Base-by-base conservation (phyloP, 805 yeast species). In the Candida ficus region DNA sequence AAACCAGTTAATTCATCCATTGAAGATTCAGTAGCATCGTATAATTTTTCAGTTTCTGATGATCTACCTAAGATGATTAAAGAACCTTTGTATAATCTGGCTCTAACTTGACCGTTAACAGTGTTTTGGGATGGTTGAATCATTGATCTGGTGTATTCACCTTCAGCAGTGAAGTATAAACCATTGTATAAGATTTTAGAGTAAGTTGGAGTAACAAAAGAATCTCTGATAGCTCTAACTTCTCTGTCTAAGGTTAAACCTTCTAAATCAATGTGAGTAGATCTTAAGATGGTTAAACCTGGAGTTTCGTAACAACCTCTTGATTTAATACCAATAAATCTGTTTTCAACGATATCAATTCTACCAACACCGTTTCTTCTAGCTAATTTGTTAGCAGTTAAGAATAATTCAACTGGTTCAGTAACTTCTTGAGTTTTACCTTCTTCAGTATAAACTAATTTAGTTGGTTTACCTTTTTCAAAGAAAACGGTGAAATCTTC, bases 281-380 rank as follows among this genome's bases (percentile, higher is more conserved):
- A 67, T 78, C 99, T 88, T 68, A 93, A 81, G 47, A 93, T 64
- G 47, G 99, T 91, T 58, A 93, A 79, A 66, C 98, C 99, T 53
- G 99, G 99, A 49, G 98, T 95, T 72, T 93, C 99, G 73, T 93
- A 93, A 75, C 99, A 93, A 45, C 99, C 99, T 76, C 99, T 88
- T 49, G 98, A 90, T 70, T 93, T 93, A 67, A 93, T 84, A 66
- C 98, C 98, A 60, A 93, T 93, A 68, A 93, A 93, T 75, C 99
- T 89, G 77, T 93, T 88, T 73, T 93, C 99, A 52, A 93, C 99
- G 61, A 93, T 93, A 72, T 93, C 99, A 64, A 93, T 84, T 76
- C 99, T 89, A 67, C 99, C 99, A 46, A 93, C 96, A 75, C 99
- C 99, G 66, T 93, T 90, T 75, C 96, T 89, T 79, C 99, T 90